Evolutionary conservation across 1,284 basidiomycete genomes (phyloP), one percentile per base, ranked within the genome.

Genomic region (Rhodotorula sp.): DNA sequence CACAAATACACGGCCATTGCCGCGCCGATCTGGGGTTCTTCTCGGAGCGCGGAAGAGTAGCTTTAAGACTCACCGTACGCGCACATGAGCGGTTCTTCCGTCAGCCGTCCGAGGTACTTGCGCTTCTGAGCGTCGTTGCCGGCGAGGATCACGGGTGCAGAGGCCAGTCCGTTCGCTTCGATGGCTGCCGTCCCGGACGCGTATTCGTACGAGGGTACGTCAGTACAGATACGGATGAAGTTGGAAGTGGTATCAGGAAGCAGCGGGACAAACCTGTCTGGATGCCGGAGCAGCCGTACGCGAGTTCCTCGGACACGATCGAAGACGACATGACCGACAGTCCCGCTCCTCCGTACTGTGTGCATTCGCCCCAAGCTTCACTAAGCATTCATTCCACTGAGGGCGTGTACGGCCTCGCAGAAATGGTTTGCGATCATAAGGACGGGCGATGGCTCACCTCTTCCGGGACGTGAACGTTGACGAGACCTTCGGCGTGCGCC

Each of bases 91-190:
- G 84, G 84, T 76, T 84, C 84, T 72, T 85, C 85, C 0, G 82
- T 84, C 82, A 85, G 83, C n/a, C 84, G 79, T 1, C 84, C 84
- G n/a, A 86, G 80, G 77, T 84, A 85, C 79, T 85, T 85, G 65
- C 75, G 74, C 79, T 85, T 86, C 58, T 80, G 80, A 70, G 82
- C 82, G 63, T 85, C 81, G 29, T 80, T 82, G 2, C 82, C 84
- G 1, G 84, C 82, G 15, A 85, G 82, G 49, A 85, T 82, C 18
- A 85, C 67, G 0, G 85, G 84, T 0, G 84, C 84, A 70, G 85
- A 83, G 0, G 84, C 84, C 1, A 86, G 78, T 10, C 84, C 84
- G 74, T 84, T 85, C 59, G 80, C 81, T 68, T 82, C 81, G 61
- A 81, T 79, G 1, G 81, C 80, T 67, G 63, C 15, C 37, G 37